Base-by-base conservation (phyloP, 306 rosid genomes). In the Rubus idaeus region DNA sequence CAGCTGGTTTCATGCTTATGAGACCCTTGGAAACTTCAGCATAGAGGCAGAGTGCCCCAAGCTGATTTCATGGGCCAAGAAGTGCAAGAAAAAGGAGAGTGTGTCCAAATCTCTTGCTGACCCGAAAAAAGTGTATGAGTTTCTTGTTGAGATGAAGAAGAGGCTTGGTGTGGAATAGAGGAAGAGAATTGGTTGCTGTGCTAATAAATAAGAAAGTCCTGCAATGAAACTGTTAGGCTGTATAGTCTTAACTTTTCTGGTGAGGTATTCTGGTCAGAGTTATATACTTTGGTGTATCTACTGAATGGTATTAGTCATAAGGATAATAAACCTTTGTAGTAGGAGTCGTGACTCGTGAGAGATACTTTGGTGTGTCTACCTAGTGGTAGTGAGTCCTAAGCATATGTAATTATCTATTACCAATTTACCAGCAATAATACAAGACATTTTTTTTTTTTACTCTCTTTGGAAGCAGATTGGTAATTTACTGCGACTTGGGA, bases 21-120 rank as follows among this genome's bases (percentile, higher is more conserved):
- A 75, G 84, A 69, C 3, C 7, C 20, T 63, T 26, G 68, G 74
- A 5, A 75, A 68, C 23, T 62, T 81, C 60, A 81, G 76, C 55
- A 41, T 70, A 30, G 68, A 70, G 72, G 61, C 69, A 1, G 80
- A 75, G 53, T 81, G 76, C 26, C 80, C 80, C 11, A 50, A 51
- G 57, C 65, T 81, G 11, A 41, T 70, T 44, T 65, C 68, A 62
- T 81, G 84, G 84, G 80, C 61, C 23, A 75, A 51, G 44, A 75
- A 72, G 65, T 75, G 73, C 66, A 17, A 13, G 71, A 68, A 68
- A 10, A 81, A 49, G 51, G 61, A 51, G 49, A 75, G 77, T 42
- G 80, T 81, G 9, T 70, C 80, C 44, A 62, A 70, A 52, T 21
- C 64, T 63, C 84, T 86, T 46, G 80, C 85, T 41, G 76, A 68